Base-by-base conservation (phyloP, 164 flowering plant genomes). In the Kingdonia uniflora region DNA sequence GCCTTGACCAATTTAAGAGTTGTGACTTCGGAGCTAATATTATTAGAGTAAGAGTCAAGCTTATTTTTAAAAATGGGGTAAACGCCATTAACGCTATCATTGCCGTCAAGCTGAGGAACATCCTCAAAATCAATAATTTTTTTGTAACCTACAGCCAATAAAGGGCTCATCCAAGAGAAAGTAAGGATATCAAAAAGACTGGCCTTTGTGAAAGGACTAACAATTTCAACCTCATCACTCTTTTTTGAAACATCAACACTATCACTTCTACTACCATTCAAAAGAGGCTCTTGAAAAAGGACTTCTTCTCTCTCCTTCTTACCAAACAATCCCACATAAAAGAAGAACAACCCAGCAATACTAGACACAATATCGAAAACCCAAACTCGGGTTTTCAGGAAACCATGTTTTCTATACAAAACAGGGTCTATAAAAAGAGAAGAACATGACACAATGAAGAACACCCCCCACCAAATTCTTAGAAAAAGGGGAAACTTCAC, bases 111-210 rank as follows among this genome's bases (percentile, higher is more conserved):
- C 53, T 73, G 81, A 60, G 92, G 92, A 62, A 82, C 74, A 72
- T 82, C 85, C 53, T 76, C 80, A 53, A 80, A 79, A 76, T 78
- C 82, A 49, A 83, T 53, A 5, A 73, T 23, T 55, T 80, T 83
- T 68, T 72, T 76, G 25, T 71, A 56, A 20, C 90, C 90, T n/a
- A 55, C 16, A 16, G 76, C 65, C 54, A 83, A 50, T 22, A 83
- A 55, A 58, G 90, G 70, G 21, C 72, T 61, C 75, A 80, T 61
- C 90, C 90, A 80, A 52, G 80, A 73, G 62, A 83, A 83, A 6
- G 82, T 64, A 42, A 83, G 71, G 19, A 71, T 17, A 53, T 79
- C 68, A 43, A 79, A 44, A 47, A 76, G 19, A 45, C 68, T 60
- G 24, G 89, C 81, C 60, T 47, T 76, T n/a, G 74, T 55, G 38